Conservation (phyloP, 106 monocot species). For the Agapanthus africanus region DNA sequence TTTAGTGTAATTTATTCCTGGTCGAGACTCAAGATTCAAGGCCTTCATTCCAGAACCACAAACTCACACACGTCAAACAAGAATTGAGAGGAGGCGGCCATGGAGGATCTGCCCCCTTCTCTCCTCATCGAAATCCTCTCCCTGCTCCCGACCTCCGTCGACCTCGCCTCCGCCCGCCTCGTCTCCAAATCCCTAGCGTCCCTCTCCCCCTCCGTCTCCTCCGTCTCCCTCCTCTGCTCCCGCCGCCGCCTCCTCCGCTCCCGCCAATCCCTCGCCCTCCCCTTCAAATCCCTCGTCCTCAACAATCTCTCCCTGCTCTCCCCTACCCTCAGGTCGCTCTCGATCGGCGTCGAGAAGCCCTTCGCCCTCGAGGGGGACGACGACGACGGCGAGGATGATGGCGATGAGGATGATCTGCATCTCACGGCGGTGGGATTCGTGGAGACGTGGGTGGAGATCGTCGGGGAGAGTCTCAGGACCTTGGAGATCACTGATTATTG, state of each 20-base stretch:
- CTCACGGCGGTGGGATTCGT: slow-evolving; percentile 32
- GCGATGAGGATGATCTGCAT: slow-evolving; percentile 50
- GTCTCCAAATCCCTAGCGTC: slow-evolving; percentile 19
- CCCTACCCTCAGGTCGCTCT: slow-evolving; percentile 12
- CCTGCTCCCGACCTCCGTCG: slow-evolving; percentile 19
- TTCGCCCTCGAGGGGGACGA: slow-evolving; percentile 6
- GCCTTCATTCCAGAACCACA: too few species aligned
- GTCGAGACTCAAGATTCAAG: too few species aligned
- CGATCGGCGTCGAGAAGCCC: slow-evolving; percentile 7
- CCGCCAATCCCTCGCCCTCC: slow-evolving; percentile 8
- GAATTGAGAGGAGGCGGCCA: too few species aligned
- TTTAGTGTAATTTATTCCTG: too few species aligned
- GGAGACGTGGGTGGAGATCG: slow-evolving; percentile 16
- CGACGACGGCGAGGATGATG: slow-evolving; percentile 9
- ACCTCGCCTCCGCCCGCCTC: slow-evolving; percentile 37
- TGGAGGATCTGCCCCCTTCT: slow-evolving; percentile 15
- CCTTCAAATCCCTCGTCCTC: slow-evolving; percentile 36
- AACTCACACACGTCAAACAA: too few species aligned
- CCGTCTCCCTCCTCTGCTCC: slow-evolving; percentile 19
- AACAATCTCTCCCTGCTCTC: slow-evolving; percentile 14
- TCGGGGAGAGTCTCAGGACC: slow-evolving; percentile 18
- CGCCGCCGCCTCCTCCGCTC: slow-evolving; percentile 25
- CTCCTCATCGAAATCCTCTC: slow-evolving; percentile 25
- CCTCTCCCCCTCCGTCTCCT: slow-evolving; percentile 19
- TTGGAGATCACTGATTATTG: slow-evolving; percentile 38